Conservation (phyloP, 192 early-diverging fungal genomes). For the Oehlia diaphana region DNA sequence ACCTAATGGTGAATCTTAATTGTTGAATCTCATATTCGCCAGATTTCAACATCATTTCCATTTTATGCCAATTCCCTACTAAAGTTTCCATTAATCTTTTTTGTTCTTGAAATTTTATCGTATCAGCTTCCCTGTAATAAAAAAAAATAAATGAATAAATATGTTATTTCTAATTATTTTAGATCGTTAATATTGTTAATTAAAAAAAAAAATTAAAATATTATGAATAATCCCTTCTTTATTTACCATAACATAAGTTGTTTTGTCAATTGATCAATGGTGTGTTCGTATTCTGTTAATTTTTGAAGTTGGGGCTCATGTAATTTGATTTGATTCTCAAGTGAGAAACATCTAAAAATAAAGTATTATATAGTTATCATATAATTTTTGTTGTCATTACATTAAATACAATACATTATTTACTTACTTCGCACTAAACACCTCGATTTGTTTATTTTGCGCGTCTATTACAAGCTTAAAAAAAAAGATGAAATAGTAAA, state of each 20-base stretch:
- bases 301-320: constrained; percentile 47
- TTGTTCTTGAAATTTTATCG: constrained; percentile 41
- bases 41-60: constrained; percentile 34
- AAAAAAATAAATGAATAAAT: neutral
- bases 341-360: constrained; percentile 41
- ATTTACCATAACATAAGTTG: constrained; percentile 50
- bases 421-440: neutral
- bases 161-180: neutral
- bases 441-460: constrained; percentile 12
- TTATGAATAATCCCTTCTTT: constrained; percentile 17
- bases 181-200: neutral
- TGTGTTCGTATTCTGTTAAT: constrained; percentile 50
- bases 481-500: neutral
- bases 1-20: constrained; percentile 10
- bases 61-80: constrained; percentile 39
- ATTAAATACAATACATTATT: neutral
- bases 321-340: constrained; percentile 48
- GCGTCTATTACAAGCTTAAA: neutral
- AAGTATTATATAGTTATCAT: neutral
- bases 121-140: constrained; percentile 37
- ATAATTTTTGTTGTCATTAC: neutral
- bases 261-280: constrained; percentile 50
- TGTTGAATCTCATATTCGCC: constrained; percentile 33
- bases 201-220: neutral
- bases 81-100: constrained; percentile 45